Base-by-base conservation (phyloP, 139 green algal genomes). In the Ettlia oleoabundans region DNA sequence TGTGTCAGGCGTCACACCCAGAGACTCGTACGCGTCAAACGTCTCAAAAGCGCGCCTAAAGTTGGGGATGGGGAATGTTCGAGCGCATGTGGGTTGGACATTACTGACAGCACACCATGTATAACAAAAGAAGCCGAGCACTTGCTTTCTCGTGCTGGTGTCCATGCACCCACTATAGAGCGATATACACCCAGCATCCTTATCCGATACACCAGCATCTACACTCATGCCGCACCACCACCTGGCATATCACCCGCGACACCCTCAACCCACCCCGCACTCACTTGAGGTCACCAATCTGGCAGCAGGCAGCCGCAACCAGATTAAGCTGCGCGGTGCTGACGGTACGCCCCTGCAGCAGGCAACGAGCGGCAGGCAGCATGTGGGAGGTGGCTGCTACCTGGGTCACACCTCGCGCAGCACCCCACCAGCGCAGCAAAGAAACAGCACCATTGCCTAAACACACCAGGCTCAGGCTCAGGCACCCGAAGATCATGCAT, bases 271-370 rank as follows among this genome's bases (percentile, higher is more conserved):
- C n/a, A n/a, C n/a, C n/a, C n/a, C n/a, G n/a, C n/a, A 24, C 76
- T 65, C 76, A 82, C 78, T 67, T 32, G 22, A 82, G 68, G 72
- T 88, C 72, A 10, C 84, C 78, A 22, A 88, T 65, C 64, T 88
- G 84, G 52, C 51, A 22, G 65, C 76, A 85, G 2, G 84, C 84
- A 4, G 84, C 84, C n/a, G 82, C 32, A 24, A 88, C 65, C 32
- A 75, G 24, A 52, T 88, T 82, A 32, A 82, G 40, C 78, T 80
- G 78, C 3, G 53, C 26, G 0, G 18, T 19, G 3, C 15, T 80
- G 64, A 88, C 52, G 7, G 26, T 22, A 47, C 72, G 52, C 2
- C 84, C 84, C 84, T 88, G 84, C 78, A 67, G 18, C 55, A 65
- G 15, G 5, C 18, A 58, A n/a, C n/a, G 18, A n/a, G 55, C 55